Percentiles rank a stretch among this genome's conserved stretches.
Evolutionary conservation across 352 stramenopile genomes (phyloP).

Genomic region (Globisporangium nodosum): DNA sequence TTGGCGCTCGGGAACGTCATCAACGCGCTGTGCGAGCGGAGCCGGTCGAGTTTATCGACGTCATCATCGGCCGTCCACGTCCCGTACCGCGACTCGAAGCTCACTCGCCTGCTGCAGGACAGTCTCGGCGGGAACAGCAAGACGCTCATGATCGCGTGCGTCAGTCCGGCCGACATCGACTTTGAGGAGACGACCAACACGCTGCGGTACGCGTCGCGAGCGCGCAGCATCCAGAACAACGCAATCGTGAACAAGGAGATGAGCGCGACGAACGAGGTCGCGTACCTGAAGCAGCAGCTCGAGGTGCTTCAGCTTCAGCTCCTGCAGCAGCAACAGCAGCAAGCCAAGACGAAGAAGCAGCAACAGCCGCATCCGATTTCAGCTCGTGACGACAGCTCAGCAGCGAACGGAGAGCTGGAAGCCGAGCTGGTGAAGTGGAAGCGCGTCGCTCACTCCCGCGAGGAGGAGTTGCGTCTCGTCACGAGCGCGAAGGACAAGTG

Average conservation of each 20-base stretch:
- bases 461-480: constrained; percentile 43
- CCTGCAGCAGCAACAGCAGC: constrained; percentile 21
- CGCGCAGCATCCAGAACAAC: constrained; percentile 98
- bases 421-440: constrained; percentile 24
- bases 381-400: background rate
- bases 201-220: constrained; percentile 92
- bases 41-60: constrained; percentile 28
- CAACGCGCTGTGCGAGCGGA: constrained; percentile 84
- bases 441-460: constrained; percentile 18
- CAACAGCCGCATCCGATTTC: background rate
- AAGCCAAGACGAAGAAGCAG: background rate
- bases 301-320: constrained; percentile 61
- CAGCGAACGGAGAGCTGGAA: background rate
- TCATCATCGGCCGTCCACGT: constrained; percentile 40
- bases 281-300: constrained; percentile 60
- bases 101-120: constrained; percentile 93
- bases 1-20: constrained; percentile 95
- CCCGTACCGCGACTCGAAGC: constrained; percentile 96
- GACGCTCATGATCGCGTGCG: constrained; percentile 77
- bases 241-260: constrained; percentile 96
- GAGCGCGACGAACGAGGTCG: constrained; percentile 79
- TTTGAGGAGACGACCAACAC: constrained; percentile 95
- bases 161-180: constrained; percentile 78
- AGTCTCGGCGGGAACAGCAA: constrained; percentile 70
- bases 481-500: constrained; percentile 57